phyloP scores from a whole-genome alignment of 331 rosid genomes.

The Erythrophleum ivorense region DNA sequence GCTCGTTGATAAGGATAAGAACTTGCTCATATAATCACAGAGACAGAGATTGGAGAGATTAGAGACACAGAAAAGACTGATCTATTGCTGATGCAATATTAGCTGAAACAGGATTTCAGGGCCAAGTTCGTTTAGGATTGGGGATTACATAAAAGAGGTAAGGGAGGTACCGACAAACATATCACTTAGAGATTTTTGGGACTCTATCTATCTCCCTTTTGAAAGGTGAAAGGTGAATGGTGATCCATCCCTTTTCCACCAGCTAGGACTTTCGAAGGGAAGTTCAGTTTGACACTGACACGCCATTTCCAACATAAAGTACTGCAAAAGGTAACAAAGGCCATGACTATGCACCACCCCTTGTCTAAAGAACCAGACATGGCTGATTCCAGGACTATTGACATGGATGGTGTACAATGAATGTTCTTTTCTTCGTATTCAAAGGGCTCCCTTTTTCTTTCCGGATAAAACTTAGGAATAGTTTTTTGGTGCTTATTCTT shows the following conservation, averaged over 20 bases:
- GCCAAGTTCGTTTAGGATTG: not conserved
- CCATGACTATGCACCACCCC: not conserved
- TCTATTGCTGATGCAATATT: slow-evolving; percentile 3
- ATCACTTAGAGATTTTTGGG: slow-evolving; percentile 25
- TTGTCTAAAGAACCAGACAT: slow-evolving; percentile 6
- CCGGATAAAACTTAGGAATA: not conserved
- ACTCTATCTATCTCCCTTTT: slow-evolving; percentile 23
- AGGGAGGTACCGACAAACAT: slow-evolving; percentile 18
- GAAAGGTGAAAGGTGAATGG: slow-evolving; percentile 15
- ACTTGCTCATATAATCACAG: not conserved
- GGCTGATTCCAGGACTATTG: not conserved
- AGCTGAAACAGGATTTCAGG: not conserved
- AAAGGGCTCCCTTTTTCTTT: slow-evolving; percentile 15
- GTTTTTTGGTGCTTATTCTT: not conserved
- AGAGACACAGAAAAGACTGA: not conserved
- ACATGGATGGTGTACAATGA: slow-evolving; percentile 2
- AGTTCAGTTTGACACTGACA: slow-evolving; percentile 23
- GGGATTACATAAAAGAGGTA: slow-evolving; percentile 8
- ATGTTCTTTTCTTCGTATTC: slow-evolving; percentile 24
- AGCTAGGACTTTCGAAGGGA: slow-evolving; percentile 10
- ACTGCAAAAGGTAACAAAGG: slow-evolving; percentile 11
- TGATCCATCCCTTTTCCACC: slow-evolving; percentile 27
- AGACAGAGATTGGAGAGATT: slow-evolving; percentile 1
- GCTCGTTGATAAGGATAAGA: slow-evolving; percentile 21
- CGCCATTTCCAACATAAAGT: slow-evolving; percentile 11